phyloP scores from a whole-genome alignment of 116 monocot species.

The Cymodocea nodosa region DNA sequence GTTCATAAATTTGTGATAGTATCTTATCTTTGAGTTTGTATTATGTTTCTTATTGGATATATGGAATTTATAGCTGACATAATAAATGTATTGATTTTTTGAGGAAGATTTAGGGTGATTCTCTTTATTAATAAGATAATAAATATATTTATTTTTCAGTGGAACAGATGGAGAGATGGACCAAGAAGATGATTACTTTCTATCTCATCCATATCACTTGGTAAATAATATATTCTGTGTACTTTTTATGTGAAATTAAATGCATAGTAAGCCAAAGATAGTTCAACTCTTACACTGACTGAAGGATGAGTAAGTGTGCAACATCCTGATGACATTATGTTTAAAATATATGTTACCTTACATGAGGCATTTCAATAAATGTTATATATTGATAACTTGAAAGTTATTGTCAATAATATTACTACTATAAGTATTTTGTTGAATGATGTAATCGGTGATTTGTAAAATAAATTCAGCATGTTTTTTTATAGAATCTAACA shows the following conservation, averaged over 20 bases:
- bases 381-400: neutral
- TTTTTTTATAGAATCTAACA: no score
- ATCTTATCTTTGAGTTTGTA: no score
- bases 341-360: neutral
- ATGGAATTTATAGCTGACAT: no score
- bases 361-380: neutral
- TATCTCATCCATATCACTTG: constrained; percentile 10
- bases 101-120: no score
- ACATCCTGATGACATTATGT: neutral
- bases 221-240: neutral
- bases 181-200: constrained; percentile 9
- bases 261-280: neutral
- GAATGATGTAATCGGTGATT: no score
- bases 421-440: no score
- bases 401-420: no score
- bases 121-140: no score
- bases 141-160: constrained; percentile 5
- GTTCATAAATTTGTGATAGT: no score
- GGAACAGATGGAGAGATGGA: constrained; percentile 3
- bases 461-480: no score
- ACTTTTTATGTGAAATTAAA: neutral
- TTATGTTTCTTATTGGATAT: neutral
- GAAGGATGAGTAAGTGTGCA: neutral
- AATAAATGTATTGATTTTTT: no score
- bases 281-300: no score